These are phyloP conservation scores for Chlorella ohadii DNA, from an alignment of 139 green algal genomes.

Conservation along the genomic window DNA sequence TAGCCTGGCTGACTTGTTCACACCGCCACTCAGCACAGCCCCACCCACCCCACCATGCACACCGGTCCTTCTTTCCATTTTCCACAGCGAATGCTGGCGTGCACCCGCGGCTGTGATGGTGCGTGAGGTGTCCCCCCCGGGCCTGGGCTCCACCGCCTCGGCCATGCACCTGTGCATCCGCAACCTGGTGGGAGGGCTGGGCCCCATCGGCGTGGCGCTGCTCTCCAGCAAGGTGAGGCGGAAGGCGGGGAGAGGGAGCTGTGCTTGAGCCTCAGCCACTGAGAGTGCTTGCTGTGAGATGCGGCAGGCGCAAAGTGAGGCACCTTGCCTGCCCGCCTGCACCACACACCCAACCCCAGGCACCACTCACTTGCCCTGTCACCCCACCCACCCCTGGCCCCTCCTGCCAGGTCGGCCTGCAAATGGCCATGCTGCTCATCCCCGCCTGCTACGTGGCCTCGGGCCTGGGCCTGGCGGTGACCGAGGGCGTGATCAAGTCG, in stretches of 20 bases:
- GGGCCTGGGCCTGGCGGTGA: conserved; percentile 69
- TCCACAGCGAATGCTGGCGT: conserved; percentile 85
- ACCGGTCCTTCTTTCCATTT: too few relatives aligned
- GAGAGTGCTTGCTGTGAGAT: too few relatives aligned
- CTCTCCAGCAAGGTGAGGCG: conserved; percentile 41
- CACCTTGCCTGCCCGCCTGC: too few relatives aligned
- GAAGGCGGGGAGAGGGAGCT: too few relatives aligned
- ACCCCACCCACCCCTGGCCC: neutral
- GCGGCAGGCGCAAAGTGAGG: too few relatives aligned
- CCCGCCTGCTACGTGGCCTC: conserved; percentile 73
- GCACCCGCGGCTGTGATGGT: conserved; percentile 85
- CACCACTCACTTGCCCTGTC: too few relatives aligned
- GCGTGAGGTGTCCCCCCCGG: conserved; percentile 66
- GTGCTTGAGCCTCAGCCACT: too few relatives aligned
- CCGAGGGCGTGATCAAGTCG: conserved; percentile 56
- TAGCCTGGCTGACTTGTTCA: too few relatives aligned
- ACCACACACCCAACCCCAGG: too few relatives aligned
- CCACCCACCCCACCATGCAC: neutral
- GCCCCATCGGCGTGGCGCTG: conserved; percentile 72
- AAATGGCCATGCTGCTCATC: conserved; percentile 83
- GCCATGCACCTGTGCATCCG: conserved; percentile 86
- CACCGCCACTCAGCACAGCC: too few relatives aligned
- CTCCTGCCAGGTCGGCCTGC: conserved; percentile 64
- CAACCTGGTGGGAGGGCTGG: conserved; percentile 83
- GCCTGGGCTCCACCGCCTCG: conserved; percentile 72